phyloP scores from a whole-genome alignment of 2,329 filamentous ascomycete species.

The Diplodia mutila region DNA sequence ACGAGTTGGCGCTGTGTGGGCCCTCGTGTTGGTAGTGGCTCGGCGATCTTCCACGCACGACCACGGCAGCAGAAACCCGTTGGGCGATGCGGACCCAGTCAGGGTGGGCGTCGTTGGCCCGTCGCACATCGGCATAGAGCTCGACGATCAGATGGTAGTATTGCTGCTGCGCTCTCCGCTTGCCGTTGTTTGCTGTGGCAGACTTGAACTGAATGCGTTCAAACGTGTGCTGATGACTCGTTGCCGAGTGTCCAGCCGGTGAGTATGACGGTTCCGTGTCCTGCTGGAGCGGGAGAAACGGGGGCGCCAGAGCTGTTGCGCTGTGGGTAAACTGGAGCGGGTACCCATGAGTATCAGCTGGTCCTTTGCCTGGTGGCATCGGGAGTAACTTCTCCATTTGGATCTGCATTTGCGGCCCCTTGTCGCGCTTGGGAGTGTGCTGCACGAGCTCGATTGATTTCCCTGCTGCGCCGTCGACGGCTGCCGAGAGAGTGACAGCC shows the following conservation, averaged over 20 bases:
- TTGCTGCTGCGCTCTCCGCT: conserved; percentile 85
- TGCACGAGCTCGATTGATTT: conserved; percentile 85
- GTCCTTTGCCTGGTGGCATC: conserved; percentile 58
- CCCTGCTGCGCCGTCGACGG: conserved; percentile 73
- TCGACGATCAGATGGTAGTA: conserved; percentile 92
- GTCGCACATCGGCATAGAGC: conserved; percentile 45
- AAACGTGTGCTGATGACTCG: conserved; percentile 63
- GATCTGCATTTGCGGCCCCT: conserved; percentile 75
- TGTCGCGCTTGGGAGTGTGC: conserved; percentile 89
- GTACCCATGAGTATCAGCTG: conserved; percentile 45
- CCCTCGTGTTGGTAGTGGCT: conserved; percentile 53
- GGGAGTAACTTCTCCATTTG: conserved; percentile 73
- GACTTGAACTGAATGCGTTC: conserved; percentile 95
- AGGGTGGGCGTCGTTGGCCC: conserved; percentile 34
- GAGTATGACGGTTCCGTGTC: conserved; percentile 36
- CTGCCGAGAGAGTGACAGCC: conserved; percentile 82
- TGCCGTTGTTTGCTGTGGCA: conserved; percentile 91
- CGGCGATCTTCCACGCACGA: conserved; percentile 46
- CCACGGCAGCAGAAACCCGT: conserved; percentile 42
- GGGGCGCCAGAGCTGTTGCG: conserved; percentile 38
- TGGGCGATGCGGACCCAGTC: conserved; percentile 44
- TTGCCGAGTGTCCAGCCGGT: conserved; percentile 39
- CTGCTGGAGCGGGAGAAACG: conserved; percentile 49
- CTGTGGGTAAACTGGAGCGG: conserved; percentile 45
- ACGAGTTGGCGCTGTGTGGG: conserved; percentile 43